phyloP scores from a whole-genome alignment of 495 filamentous ascomycete species.

The Penicillium daleae region DNA sequence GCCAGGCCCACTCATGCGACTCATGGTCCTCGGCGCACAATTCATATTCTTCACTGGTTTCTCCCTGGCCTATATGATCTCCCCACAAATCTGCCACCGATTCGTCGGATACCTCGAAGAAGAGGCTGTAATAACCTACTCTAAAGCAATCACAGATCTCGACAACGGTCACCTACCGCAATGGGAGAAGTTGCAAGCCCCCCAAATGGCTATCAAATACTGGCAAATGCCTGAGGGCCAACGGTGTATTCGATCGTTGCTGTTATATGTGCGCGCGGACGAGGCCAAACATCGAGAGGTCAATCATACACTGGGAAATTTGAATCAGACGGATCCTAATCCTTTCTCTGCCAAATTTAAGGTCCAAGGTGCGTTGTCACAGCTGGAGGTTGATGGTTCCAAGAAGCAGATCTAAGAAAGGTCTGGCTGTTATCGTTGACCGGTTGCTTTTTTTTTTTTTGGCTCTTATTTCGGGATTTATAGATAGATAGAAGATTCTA shows the following conservation, averaged over 20 bases:
- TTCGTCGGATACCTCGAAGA: slow-evolving; percentile 98
- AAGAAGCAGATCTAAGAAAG: not conserved
- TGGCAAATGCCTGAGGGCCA: slow-evolving; percentile 90
- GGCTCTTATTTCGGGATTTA: not conserved
- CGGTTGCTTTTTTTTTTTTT: not conserved
- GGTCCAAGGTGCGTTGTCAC: not conserved
- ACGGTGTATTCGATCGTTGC: slow-evolving; percentile 80
- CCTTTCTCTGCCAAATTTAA: slow-evolving; percentile 43
- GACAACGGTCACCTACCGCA: slow-evolving; percentile 80
- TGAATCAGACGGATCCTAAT: slow-evolving; percentile 87
- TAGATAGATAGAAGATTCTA: not conserved
- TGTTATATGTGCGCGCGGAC: slow-evolving; percentile 89
- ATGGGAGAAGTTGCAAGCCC: slow-evolving; percentile 79
- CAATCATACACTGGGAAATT: slow-evolving; percentile 90
- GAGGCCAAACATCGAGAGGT: slow-evolving; percentile 96
- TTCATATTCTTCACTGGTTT: slow-evolving; percentile 94
- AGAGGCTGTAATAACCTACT: slow-evolving; percentile 95
- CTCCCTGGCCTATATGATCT: slow-evolving; percentile 87
- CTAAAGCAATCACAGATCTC: slow-evolving; percentile 80
- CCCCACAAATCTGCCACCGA: slow-evolving; percentile 86
- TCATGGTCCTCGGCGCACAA: slow-evolving; percentile 81
- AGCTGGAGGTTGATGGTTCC: not conserved
- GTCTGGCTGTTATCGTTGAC: not conserved
- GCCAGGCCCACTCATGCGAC: slow-evolving; percentile 84
- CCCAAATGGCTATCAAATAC: slow-evolving; percentile 85